Evolutionary conservation across 208 protist species (phyloP), one percentile per base, ranked within the genome.

Genomic region (Trypanosoma lewisi): DNA sequence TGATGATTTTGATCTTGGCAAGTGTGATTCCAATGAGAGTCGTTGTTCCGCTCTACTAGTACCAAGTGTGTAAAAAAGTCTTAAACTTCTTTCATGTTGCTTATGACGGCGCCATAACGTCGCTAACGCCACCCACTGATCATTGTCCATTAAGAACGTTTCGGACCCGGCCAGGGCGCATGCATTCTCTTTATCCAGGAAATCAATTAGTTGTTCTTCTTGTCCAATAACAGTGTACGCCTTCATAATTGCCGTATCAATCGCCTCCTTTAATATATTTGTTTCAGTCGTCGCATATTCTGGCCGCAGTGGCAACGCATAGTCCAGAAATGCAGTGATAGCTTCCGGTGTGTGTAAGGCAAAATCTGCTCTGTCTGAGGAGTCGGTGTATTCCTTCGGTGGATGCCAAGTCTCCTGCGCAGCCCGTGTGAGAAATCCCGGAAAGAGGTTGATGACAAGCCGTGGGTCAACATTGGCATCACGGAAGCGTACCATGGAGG

Each of bases 121-220:
- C 1, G 70, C 64, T 9, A 86, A 61, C 8, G 77, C 63, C 39
- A 83, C 75, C 87, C 87, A 94, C 31, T 85, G 73, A 31, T 48
- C 54, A 49, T 67, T 75, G 3, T 73, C 56, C 4, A 31, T 45
- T 31, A 93, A 62, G 39, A 87, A 73, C 2, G 34, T 31, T 23
- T 64, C 75, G 3, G 60, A 54, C 14, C 83, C 73, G 8, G 63
- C 49, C 12, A 70, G 56, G 2, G 64, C 62, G 49, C 81, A 88
- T 8, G 47, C 67, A 61, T 80, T 80, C 14, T 70, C 54, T 16
- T 73, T 67, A 33, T 52, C 42, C 37, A 90, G 54, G 27, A 90
- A 73, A 16, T 61, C 54, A n/a, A 85, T 19, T 62, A 93, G 63
- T 19, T 75, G 71, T n/a, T 73, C 63, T 30, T 90, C 78, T 5